These are phyloP conservation scores for Phytophthora ramorum DNA, from an alignment of 352 stramenopile species.

Conservation along the genomic window DNA sequence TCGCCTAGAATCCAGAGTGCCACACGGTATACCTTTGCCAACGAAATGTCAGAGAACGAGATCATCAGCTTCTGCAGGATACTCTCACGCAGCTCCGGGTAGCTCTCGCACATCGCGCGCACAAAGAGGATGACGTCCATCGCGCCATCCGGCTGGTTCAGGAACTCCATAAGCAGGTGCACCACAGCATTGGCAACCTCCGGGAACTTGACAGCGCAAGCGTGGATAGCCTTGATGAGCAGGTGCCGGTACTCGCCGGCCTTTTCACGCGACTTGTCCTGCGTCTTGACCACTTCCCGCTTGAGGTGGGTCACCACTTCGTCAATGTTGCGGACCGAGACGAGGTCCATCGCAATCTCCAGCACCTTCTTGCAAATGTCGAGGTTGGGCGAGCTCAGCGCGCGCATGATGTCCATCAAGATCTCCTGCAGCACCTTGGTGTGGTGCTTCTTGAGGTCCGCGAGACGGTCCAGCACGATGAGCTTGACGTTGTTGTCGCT, in stretches of 20 bases:
- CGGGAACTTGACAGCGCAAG: constrained; percentile 97
- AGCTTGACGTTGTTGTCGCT: constrained; percentile 99
- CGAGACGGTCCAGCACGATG: constrained; percentile 98
- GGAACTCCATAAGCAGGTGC: constrained; percentile 99
- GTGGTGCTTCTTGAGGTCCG: constrained; percentile 97
- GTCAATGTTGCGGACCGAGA: constrained; percentile 97
- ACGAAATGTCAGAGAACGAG: constrained; percentile 93
- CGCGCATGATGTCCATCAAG: constrained; percentile 99
- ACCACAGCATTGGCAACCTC: constrained; percentile 98
- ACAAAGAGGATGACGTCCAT: constrained; percentile 99
- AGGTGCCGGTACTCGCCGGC: constrained; percentile 96
- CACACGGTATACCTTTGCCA: constrained; percentile 96
- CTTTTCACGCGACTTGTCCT: constrained; percentile 94
- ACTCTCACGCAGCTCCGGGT: constrained; percentile 92
- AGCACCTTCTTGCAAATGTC: constrained; percentile 99
- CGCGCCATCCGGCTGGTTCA: constrained; percentile 94
- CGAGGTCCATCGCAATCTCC: constrained; percentile 97
- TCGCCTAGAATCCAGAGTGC: constrained; percentile 97
- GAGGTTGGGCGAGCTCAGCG: constrained; percentile 96
- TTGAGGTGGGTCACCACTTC: constrained; percentile 95
- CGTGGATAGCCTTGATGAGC: constrained; percentile 98
- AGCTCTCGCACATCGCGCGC: constrained; percentile 97
- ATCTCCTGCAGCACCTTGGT: constrained; percentile 98
- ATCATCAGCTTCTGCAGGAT: constrained; percentile 96
- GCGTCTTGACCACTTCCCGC: constrained; percentile 91